phyloP scores from a whole-genome alignment of 1,284 basidiomycete genomes.

The Amylostereum areolatum region DNA sequence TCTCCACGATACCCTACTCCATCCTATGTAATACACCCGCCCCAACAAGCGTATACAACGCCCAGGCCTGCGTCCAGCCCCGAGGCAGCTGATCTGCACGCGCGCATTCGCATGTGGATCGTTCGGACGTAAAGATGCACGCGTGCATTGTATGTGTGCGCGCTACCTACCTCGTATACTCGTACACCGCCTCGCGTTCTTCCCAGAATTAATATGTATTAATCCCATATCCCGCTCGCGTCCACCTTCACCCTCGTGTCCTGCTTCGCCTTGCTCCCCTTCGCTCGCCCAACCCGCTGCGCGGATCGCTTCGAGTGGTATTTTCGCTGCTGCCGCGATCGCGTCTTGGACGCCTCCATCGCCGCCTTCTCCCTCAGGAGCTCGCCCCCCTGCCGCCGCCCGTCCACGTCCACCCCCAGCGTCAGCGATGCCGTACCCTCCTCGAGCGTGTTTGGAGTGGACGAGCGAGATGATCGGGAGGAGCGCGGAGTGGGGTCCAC shows the following conservation, averaged over 20 bases:
- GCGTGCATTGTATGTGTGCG: not conserved
- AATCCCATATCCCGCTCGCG: conserved; percentile 60
- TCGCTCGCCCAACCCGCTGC: conserved; percentile 61
- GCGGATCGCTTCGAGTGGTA: conserved; percentile 67
- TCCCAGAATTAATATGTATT: conserved; percentile 8
- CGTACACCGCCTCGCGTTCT: not conserved
- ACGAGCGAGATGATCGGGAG: conserved; percentile 13
- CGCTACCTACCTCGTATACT: not conserved
- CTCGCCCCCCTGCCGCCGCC: conserved; percentile 13
- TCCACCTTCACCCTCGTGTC: conserved; percentile 64
- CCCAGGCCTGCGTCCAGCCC: too few species aligned
- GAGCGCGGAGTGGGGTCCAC: not conserved
- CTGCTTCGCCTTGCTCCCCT: conserved; percentile 83
- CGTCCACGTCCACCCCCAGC: conserved; percentile 4
- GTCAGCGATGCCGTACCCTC: conserved; percentile 18
- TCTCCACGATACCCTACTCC: too few species aligned
- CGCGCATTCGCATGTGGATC: too few species aligned
- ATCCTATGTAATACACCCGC: too few species aligned
- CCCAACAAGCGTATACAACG: too few species aligned
- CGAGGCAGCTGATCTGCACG: too few species aligned
- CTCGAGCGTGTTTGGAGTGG: conserved; percentile 17
- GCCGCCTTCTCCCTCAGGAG: conserved; percentile 54
- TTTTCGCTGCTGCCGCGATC: conserved; percentile 63
- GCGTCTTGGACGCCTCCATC: conserved; percentile 55
- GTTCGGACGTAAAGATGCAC: too few species aligned